Evolutionary conservation across 768 basidiomycete genomes (phyloP).

Genomic region (Paxillus involutus): DNA sequence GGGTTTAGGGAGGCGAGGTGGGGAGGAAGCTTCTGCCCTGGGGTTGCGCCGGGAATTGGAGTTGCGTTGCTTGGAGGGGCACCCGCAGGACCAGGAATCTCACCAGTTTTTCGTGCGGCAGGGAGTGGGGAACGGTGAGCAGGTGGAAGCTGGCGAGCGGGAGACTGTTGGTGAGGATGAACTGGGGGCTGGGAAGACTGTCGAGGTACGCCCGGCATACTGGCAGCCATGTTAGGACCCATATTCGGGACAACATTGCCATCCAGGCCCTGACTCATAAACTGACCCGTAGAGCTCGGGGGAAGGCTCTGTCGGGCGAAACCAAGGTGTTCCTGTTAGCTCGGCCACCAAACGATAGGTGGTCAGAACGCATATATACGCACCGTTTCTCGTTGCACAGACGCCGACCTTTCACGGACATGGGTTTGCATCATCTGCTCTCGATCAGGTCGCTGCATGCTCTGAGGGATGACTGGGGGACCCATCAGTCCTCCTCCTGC

Average conservation of each 20-base stretch:
- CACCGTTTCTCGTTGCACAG: conserved; percentile 28
- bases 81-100: conserved; percentile 10
- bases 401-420: conserved; percentile 23
- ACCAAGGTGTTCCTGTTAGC: neutral
- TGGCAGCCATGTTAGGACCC: conserved; percentile 6
- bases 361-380: neutral
- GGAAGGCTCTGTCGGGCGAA: conserved; percentile 21
- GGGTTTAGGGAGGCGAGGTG: conserved; percentile 33
- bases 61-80: conserved; percentile 18
- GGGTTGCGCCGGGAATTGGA: conserved; percentile 26
- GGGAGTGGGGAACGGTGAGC: conserved; percentile 24
- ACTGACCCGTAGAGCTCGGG: conserved; percentile 16
- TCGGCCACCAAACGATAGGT: neutral
- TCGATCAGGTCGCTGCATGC: conserved; percentile 22
- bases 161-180: conserved; percentile 23
- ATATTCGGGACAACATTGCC: conserved; percentile 7
- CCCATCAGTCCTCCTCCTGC: conserved; percentile 38
- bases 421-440: conserved; percentile 26
- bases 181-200: conserved; percentile 27
- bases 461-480: conserved; percentile 35
- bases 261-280: conserved; percentile 23
- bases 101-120: conserved; percentile 19
- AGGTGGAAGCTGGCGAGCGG: conserved; percentile 15
- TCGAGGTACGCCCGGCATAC: conserved; percentile 10
- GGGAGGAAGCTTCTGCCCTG: conserved; percentile 32